Conservation (phyloP, 2,329 filamentous ascomycete genomes). For the Juglanconis sp. region DNA sequence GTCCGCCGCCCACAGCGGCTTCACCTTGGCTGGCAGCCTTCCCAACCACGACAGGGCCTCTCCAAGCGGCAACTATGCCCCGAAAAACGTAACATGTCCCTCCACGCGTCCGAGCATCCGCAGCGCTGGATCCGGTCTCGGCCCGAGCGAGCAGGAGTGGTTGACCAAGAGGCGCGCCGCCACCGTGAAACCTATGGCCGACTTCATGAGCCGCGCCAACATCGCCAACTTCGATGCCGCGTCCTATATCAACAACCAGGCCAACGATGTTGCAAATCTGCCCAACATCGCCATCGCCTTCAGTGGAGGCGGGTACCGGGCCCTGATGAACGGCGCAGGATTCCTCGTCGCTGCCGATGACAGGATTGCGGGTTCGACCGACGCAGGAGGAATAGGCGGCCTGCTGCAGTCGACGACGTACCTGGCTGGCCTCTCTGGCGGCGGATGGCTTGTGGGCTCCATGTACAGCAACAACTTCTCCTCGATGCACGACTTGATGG, state of each 20-base stretch:
- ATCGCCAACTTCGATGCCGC: conserved; percentile 78
- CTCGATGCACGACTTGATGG: conserved; percentile 56
- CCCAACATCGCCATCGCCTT: conserved; percentile 69
- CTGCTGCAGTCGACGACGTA: conserved; percentile 80
- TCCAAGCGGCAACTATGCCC: conserved; percentile 65
- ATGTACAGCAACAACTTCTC: conserved; percentile 83
- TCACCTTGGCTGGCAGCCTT: conserved; percentile 1
- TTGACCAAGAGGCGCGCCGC: conserved; percentile 66
- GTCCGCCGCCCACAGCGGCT: neutral
- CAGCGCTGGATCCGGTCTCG: conserved; percentile 54
- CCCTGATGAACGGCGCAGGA: conserved; percentile 81
- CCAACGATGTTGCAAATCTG: conserved; percentile 56
- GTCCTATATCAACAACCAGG: conserved; percentile 63
- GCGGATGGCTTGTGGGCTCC: conserved; percentile 81
- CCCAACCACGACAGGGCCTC: conserved; percentile 15
- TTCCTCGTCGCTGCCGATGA: conserved; percentile 75
- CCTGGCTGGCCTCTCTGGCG: conserved; percentile 75
- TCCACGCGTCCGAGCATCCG: conserved; percentile 66
- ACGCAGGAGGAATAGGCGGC: conserved; percentile 69
- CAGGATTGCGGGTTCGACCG: conserved; percentile 61
- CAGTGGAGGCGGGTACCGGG: conserved; percentile 82
- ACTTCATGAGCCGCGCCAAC: conserved; percentile 67
- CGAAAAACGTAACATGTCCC: conserved; percentile 66
- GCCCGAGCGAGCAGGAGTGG: conserved; percentile 70
- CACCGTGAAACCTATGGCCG: conserved; percentile 71